Evolutionary conservation across 2,329 filamentous ascomycete genomes (phyloP), one percentile per base, ranked within the genome.

Genomic region (Aspergillus sp.): DNA sequence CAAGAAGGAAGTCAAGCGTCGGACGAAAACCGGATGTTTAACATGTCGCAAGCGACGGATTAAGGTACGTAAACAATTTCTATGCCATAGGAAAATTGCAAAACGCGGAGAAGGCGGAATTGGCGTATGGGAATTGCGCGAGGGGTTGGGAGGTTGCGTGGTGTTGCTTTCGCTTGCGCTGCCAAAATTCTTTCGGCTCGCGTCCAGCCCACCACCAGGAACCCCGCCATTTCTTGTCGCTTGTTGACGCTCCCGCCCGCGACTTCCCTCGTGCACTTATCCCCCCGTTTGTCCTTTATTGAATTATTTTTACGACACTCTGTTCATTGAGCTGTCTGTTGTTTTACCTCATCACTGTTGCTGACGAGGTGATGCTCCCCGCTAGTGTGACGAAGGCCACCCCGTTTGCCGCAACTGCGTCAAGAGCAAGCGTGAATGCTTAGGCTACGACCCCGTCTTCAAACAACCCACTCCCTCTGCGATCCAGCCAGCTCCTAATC

Each of bases 301-400:
- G 35, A 37, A 15, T 37, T 37, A 15, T 15, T 37, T 37, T n/a
- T 37, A 14, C 35, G 35, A n/a, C 35, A n/a, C 35, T 37, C 15
- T 37, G 35, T n/a, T 37, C 14, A 6, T 37, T 37, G 35, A 37
- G 15, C 15, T 37, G 35, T 37, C 15, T 37, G 35, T 37, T 37
- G 35, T n/a, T 37, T 59, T 50, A 47, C 44, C 14, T 33, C n/a
- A 21, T n/a, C 17, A 43, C 50, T 46, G 35, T 40, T 45, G 47
- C 57, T 64, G 31, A 62, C 49, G 27, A 14, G 21, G 37, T 47
- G n/a, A 53, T 52, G 35, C 35, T 37, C 35, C 37, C 60, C 66
- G 60, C 65, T 74, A 97, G 95, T 99, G 95, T 79, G 95, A 98
- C 84, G 95, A 99, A 82, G 87, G 87, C 60, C 92, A 96, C 76